These are phyloP conservation scores for Blepharisma stoltei DNA, from an alignment of 73 alveolate genomes.

Conservation along the genomic window DNA sequence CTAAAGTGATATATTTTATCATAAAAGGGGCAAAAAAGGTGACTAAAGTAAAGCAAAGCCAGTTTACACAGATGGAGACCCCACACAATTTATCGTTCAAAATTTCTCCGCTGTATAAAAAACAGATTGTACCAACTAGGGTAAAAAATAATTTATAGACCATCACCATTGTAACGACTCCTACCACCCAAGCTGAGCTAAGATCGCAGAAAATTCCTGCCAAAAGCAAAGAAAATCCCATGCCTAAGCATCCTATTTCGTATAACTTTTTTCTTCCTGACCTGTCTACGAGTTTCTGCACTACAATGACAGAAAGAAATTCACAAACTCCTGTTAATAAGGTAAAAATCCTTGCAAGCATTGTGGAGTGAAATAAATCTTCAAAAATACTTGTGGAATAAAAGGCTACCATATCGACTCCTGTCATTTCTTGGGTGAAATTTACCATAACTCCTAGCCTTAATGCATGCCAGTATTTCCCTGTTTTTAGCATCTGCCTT, in stretches of 20 bases:
- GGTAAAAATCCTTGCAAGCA: neutral
- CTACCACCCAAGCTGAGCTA: neutral
- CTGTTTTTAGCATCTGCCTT: neutral
- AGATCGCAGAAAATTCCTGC: neutral
- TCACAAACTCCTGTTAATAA: neutral
- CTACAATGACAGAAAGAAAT: neutral
- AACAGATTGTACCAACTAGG: neutral
- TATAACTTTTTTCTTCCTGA: neutral
- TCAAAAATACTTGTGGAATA: neutral
- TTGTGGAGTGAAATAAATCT: neutral
- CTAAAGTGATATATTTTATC: neutral
- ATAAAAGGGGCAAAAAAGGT: neutral
- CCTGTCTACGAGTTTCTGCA: neutral
- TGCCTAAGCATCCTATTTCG: neutral
- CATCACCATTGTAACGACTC: neutral
- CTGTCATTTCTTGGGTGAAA: neutral
- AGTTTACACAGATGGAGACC: neutral
- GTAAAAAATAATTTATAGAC: neutral
- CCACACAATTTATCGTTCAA: neutral
- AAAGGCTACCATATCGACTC: neutral
- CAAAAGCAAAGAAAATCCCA: slow-evolving; percentile 8
- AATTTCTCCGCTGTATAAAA: neutral
- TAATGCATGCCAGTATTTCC: neutral
- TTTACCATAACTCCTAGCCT: neutral
- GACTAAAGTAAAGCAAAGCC: neutral